phyloP scores from a whole-genome alignment of 257 asterid species.

The Solanum pennellii region DNA sequence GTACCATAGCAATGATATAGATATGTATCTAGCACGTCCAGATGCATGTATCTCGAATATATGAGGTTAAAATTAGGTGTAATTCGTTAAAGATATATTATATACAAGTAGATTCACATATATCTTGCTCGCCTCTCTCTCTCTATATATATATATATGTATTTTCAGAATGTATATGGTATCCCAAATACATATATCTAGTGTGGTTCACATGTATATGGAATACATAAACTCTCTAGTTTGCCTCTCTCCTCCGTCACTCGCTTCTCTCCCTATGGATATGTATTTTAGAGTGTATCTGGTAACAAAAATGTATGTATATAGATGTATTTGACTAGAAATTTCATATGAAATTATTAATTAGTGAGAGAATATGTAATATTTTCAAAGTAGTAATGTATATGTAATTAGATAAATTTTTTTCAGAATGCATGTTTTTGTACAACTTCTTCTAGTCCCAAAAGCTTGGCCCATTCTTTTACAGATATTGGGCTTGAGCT shows the following conservation, averaged over 20 bases:
- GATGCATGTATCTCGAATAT: not conserved
- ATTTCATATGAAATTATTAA: no score
- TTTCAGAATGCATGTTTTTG: no score
- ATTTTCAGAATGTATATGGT: not conserved
- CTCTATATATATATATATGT: no score
- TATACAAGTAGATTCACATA: no score
- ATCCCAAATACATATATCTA: not conserved
- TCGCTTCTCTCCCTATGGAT: not conserved
- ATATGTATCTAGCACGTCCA: no score
- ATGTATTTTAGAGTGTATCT: not conserved
- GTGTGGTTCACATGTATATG: not conserved
- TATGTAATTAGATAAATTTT: no score
- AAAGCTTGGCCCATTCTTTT: not conserved
- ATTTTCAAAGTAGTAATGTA: not conserved
- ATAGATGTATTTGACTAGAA: no score
- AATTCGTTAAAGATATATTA: no score
- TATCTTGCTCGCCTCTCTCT: not conserved
- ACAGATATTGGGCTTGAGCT: not conserved
- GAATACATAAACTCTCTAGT: no score
- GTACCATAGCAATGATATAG: no score
- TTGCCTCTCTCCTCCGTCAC: no score
- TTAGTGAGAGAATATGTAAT: not conserved
- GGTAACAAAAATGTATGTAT: not conserved
- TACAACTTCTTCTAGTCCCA: not conserved
- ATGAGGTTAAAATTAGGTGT: not conserved